Evolutionary conservation across 495 filamentous ascomycete species (phyloP), one percentile per base, ranked within the genome.

Genomic region (Talaromyces proteolyticus): DNA sequence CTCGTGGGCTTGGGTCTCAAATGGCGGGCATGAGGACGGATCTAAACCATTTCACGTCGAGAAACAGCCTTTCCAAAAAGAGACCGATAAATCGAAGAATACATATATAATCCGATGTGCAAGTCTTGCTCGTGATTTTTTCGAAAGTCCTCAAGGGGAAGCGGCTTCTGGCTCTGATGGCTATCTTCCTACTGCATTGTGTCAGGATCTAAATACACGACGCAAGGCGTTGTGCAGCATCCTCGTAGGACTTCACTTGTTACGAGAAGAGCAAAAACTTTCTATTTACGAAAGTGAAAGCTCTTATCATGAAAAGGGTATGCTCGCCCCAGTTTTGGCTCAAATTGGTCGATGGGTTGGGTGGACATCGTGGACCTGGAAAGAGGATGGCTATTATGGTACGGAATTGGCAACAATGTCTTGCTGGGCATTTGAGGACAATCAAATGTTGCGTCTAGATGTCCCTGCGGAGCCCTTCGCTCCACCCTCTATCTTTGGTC

Each of bases 211-310:
- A 34, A 73, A 76, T 22, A 67, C 73, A 38, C 78, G 85, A 24
- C 75, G 76, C 18, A 77, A 72, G 44, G 76, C 80, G 24, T 71
- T 89, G 36, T 79, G 80, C 51, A 84, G 81, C 42, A 72, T 92
- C 2, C 70, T 96, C 8, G 71, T 93, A 44, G 83, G 80, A 12
- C 75, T 98, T 19, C 94, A 97, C 63, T 76, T 97, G 6, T 63
- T 95, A 3, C 74, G 86, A 2, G 92, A 98, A 61, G 93, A 98
- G 57, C 79, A 87, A 53, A 96, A 94, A 60, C 80, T 98, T 4
- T 83, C 88, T 42, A 80, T 81, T 22, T 75, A 82, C 17, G 71
- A 79, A 19, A 70, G 74, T 0, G 77, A 86, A 51, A 69, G 74
- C 44, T 72, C 76, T 7, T 73, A 72, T 36, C 66, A 70, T 40